These are phyloP conservation scores for Daphne laureola DNA, from an alignment of 441 rosid species.

Conservation along the genomic window DNA sequence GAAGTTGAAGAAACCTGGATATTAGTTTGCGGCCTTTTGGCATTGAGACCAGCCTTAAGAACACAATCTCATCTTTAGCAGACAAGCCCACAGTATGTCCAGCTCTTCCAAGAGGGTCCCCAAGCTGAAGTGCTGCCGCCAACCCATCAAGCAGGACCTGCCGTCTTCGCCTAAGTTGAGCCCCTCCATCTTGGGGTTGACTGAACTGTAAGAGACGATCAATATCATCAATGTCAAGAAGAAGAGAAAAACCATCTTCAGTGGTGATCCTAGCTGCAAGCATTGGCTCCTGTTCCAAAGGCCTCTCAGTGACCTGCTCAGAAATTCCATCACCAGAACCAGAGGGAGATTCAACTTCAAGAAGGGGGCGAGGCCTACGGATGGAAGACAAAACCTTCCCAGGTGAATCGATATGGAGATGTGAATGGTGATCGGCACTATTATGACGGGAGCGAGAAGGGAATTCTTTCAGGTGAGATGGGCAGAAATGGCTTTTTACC, in stretches of 20 bases:
- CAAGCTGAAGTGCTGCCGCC: slow-evolving; percentile 83
- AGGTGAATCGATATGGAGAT: slow-evolving; percentile 45
- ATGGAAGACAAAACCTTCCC: slow-evolving; percentile 50
- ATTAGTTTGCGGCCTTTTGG: slow-evolving; percentile 80
- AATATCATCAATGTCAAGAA: slow-evolving; percentile 74
- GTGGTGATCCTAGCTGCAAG: slow-evolving; percentile 77
- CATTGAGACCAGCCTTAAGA: slow-evolving; percentile 68
- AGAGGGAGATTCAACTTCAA: slow-evolving; percentile 59
- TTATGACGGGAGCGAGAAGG: slow-evolving; percentile 66
- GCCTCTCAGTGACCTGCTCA: slow-evolving; percentile 59
- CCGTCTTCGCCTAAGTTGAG: slow-evolving; percentile 66
- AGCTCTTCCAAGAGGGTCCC: slow-evolving; percentile 76
- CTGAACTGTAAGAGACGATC: slow-evolving; percentile 63
- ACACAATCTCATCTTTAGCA: slow-evolving; percentile 75
- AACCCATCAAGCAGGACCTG: slow-evolving; percentile 74
- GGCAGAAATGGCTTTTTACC: slow-evolving; percentile 54
- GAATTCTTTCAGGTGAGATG: slow-evolving; percentile 70
- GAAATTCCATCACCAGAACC: slow-evolving; percentile 43
- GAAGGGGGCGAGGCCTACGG: slow-evolving; percentile 60
- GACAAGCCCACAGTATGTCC: slow-evolving; percentile 48
- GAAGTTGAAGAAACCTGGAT: slow-evolving; percentile 58
- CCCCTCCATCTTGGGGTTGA: slow-evolving; percentile 82
- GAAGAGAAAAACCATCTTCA: slow-evolving; percentile 56
- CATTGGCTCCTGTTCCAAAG: slow-evolving; percentile 79
- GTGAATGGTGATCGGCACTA: slow-evolving; percentile 58